Conservation (phyloP, 1,139 yeast species). For the Petasospora fabianii region DNA sequence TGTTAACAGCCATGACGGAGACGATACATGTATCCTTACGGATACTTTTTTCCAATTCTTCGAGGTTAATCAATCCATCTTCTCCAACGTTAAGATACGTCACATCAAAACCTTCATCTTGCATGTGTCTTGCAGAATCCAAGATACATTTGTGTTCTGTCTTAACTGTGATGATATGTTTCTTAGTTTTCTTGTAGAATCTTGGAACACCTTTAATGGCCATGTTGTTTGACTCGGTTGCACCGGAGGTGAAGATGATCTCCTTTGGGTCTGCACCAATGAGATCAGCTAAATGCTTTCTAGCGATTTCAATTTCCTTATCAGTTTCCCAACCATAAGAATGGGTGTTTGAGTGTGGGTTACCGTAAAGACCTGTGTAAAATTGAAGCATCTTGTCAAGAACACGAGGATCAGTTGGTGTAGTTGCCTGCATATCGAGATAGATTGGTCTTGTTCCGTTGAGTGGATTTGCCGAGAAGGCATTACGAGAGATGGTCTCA, state of each 20-base stretch:
- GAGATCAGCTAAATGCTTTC: slow-evolving; percentile 74
- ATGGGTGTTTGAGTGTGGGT: slow-evolving; percentile 96
- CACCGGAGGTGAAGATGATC: slow-evolving; percentile 95
- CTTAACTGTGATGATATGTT: slow-evolving; percentile 91
- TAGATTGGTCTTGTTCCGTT: slow-evolving; percentile 82
- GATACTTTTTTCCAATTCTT: slow-evolving; percentile 75
- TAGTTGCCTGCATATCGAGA: slow-evolving; percentile 94
- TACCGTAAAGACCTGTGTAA: slow-evolving; percentile 92
- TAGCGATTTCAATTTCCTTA: slow-evolving; percentile 81
- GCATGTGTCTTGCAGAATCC: slow-evolving; percentile 92
- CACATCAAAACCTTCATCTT: slow-evolving; percentile 95
- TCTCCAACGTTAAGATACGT: slow-evolving; percentile 82
- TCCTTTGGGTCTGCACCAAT: slow-evolving; percentile 96
- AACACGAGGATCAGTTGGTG: slow-evolving; percentile 97
- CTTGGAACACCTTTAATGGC: slow-evolving; percentile 93
- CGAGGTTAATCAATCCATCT: slow-evolving; percentile 78
- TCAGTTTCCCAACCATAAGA: slow-evolving; percentile 99
- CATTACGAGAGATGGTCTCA: slow-evolving; percentile 31
- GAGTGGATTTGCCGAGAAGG: slow-evolving; percentile 34
- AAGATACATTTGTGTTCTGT: slow-evolving; percentile 98
- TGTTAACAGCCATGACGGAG: slow-evolving; percentile 96
- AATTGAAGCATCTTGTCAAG: slow-evolving; percentile 90
- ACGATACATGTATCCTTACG: slow-evolving; percentile 90
- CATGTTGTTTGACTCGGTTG: slow-evolving; percentile 96
- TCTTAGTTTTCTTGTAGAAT: slow-evolving; percentile 84